These are phyloP conservation scores for Botryosphaeria dothidea DNA, from an alignment of 2,329 filamentous ascomycete species.

Conservation along the genomic window DNA sequence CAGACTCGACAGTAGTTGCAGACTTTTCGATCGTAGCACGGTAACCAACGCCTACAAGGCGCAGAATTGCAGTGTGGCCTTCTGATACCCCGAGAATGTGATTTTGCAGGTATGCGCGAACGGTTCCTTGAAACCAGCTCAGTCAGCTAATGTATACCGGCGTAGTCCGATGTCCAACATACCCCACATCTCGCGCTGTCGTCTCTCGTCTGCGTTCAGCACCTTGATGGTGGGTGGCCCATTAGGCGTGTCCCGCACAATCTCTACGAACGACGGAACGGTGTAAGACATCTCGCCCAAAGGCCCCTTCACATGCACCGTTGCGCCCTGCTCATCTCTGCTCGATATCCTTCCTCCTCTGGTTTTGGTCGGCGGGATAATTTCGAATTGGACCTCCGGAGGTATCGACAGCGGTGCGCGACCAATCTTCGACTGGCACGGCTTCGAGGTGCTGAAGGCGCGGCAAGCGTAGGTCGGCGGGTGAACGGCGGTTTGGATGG, in stretches of 20 bases:
- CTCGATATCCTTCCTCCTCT: constrained; percentile 60
- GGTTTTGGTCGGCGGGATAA: constrained; percentile 63
- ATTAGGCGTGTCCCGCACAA: constrained; percentile 66
- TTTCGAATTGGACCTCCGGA: constrained; percentile 65
- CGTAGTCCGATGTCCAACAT: constrained; percentile 29
- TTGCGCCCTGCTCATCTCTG: constrained; percentile 63
- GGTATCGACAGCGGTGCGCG: constrained; percentile 56
- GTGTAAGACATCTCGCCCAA: constrained; percentile 74
- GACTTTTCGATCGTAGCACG: constrained; percentile 80
- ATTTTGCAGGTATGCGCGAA: constrained; percentile 85
- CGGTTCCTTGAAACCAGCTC: constrained; percentile 65
- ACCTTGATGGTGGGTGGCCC: constrained; percentile 70
- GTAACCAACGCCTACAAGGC: constrained; percentile 94
- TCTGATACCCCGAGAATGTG: constrained; percentile 93
- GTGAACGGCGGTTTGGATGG: constrained; percentile 70
- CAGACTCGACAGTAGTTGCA: constrained; percentile 64
- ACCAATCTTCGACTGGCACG: constrained; percentile 79
- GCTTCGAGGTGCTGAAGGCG: constrained; percentile 71
- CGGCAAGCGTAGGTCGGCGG: constrained; percentile 53
- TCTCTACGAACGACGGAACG: constrained; percentile 75
- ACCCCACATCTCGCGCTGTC: constrained; percentile 98
- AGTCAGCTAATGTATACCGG: background rate
- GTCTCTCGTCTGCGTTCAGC: constrained; percentile 64
- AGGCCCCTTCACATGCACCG: constrained; percentile 76
- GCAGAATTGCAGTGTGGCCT: constrained; percentile 90